Evolutionary conservation across 139 green algal genomes (phyloP).

Genomic region (Closterium sp.): DNA sequence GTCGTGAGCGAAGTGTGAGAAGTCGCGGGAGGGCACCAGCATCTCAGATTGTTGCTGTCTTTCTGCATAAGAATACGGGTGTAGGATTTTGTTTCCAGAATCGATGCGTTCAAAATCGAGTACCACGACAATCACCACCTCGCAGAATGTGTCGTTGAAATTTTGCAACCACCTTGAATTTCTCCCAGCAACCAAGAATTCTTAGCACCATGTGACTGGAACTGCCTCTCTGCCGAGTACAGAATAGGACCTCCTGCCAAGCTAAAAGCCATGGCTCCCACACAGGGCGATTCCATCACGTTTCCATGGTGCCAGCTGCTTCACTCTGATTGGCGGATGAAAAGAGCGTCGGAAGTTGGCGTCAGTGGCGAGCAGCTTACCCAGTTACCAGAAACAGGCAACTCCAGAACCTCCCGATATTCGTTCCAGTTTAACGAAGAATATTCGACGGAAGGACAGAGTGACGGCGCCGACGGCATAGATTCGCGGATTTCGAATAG

Average conservation of each 20-base stretch:
- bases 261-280: not conserved
- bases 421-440: not conserved
- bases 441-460: not conserved
- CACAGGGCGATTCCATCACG: not conserved
- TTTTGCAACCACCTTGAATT: too few relatives aligned
- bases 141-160: too few relatives aligned
- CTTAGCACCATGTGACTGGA: not conserved
- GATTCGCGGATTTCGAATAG: too few relatives aligned
- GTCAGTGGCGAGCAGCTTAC: not conserved
- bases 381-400: not conserved
- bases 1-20: not conserved
- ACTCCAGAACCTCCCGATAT: not conserved
- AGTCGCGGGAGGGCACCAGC: too few relatives aligned
- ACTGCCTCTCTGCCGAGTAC: too few relatives aligned
- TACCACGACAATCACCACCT: too few relatives aligned
- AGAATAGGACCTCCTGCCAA: too few relatives aligned
- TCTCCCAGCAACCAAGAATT: too few relatives aligned
- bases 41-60: too few relatives aligned
- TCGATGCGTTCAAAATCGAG: not conserved
- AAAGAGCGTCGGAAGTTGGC: not conserved
- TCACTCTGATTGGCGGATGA: not conserved
- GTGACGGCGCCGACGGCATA: not conserved
- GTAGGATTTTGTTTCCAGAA: not conserved
- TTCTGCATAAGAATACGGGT: not conserved
- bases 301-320: not conserved